Percentiles rank a stretch among this genome's conserved stretches.
Conservation (phyloP, 192 early-diverging fungal species). For the Coemansia sp. region DNA sequence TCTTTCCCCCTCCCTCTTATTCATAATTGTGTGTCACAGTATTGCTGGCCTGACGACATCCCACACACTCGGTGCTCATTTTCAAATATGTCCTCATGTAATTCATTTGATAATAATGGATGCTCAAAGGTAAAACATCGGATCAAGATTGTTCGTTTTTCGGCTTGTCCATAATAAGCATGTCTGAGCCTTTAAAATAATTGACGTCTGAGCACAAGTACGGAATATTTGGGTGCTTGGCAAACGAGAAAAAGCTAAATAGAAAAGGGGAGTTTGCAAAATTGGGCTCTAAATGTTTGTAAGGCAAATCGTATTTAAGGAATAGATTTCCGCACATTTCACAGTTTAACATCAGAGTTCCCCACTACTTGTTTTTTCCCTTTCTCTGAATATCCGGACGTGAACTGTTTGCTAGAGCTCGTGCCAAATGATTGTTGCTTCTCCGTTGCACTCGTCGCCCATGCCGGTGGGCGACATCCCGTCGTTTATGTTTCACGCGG, state of each 20-base stretch:
- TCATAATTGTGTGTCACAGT: neutral
- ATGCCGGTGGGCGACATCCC: conserved; percentile 49
- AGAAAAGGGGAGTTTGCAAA: neutral
- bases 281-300: neutral
- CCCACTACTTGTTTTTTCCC: neutral
- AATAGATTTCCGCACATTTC: neutral
- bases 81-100: no score
- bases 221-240: neutral
- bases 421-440: conserved; percentile 36
- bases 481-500: conserved; percentile 42
- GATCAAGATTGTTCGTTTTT: neutral
- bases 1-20: no score
- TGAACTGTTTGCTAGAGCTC: neutral
- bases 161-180: neutral
- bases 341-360: neutral
- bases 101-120: neutral
- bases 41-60: no score
- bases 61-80: no score
- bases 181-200: neutral
- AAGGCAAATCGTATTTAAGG: neutral
- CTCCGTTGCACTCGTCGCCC: conserved; percentile 34
- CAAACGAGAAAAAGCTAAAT: neutral
- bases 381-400: neutral
- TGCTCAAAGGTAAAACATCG: neutral
- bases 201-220: neutral